Conservation (phyloP, 78 protist genomes). For the Cavenderia fasciculata region DNA sequence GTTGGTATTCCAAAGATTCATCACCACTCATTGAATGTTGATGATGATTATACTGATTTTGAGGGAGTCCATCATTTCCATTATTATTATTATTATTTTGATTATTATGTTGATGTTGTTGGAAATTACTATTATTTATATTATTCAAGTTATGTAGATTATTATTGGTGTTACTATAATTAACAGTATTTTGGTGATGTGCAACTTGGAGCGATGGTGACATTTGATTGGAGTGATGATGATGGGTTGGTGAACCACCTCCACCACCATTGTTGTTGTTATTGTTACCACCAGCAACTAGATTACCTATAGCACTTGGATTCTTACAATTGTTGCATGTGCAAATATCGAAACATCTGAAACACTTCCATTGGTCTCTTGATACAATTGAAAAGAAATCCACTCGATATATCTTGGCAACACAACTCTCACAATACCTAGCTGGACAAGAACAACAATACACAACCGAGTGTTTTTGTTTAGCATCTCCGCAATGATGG, state of each 20-base stretch:
- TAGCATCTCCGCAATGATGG: slow-evolving; percentile 25
- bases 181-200: neutral
- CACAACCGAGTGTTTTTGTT: slow-evolving; percentile 10
- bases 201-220: no score
- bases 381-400: neutral
- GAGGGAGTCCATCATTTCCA: neutral
- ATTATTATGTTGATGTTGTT: neutral
- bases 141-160: neutral
- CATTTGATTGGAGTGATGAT: no score
- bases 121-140: neutral
- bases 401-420: neutral
- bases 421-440: slow-evolving; percentile 47
- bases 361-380: slow-evolving; percentile 58
- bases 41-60: neutral
- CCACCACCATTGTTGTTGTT: no score
- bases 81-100: neutral
- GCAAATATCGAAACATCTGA: slow-evolving; percentile 29
- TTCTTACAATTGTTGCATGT: slow-evolving; percentile 14
- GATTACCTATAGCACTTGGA: no score
- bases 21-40: neutral
- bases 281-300: no score
- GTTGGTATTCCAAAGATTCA: neutral
- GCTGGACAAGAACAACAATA: slow-evolving; percentile 29
- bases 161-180: neutral
- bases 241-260: no score